phyloP scores from a whole-genome alignment of 2,329 filamentous ascomycete genomes.

The Orbilia blumenaviensis region DNA sequence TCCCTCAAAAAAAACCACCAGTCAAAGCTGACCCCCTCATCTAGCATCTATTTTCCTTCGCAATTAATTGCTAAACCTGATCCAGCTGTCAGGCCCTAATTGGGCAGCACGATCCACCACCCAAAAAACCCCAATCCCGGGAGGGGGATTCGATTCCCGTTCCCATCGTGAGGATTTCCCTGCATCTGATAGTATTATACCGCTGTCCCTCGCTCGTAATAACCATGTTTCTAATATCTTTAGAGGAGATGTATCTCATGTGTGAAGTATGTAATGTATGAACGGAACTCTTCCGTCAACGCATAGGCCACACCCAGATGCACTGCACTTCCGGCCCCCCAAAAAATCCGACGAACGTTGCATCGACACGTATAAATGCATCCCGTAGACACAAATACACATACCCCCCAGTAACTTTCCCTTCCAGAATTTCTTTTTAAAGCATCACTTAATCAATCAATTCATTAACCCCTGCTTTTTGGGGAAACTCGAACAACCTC shows the following conservation, averaged over 20 bases:
- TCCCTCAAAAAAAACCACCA: conserved; percentile 1
- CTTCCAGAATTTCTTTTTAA: conserved; percentile 50
- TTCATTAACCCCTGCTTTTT: background rate
- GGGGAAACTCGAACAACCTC: too few relatives aligned
- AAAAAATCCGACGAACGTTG: conserved; percentile 43
- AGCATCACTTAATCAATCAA: background rate
- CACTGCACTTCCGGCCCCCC: conserved; percentile 1
- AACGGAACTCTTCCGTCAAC: conserved; percentile 41
- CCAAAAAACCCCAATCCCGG: background rate
- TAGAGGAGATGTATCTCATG: too few relatives aligned
- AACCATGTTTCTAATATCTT: too few relatives aligned
- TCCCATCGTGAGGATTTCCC: too few relatives aligned
- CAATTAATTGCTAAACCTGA: conserved; percentile 38
- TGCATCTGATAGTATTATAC: too few relatives aligned
- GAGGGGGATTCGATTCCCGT: too few relatives aligned
- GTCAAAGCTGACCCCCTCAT: conserved; percentile 5
- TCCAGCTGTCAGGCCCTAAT: conserved; percentile 54
- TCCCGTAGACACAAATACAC: background rate
- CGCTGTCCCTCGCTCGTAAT: too few relatives aligned
- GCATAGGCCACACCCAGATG: conserved; percentile 4
- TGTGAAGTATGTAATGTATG: too few relatives aligned
- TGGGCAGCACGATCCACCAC: conserved; percentile 32
- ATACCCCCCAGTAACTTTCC: background rate
- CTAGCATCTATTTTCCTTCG: conserved; percentile 6
- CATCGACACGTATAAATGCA: conserved; percentile 50